Base-by-base conservation (phyloP, 257 asterid genomes). In the Solanum dulcamara region DNA sequence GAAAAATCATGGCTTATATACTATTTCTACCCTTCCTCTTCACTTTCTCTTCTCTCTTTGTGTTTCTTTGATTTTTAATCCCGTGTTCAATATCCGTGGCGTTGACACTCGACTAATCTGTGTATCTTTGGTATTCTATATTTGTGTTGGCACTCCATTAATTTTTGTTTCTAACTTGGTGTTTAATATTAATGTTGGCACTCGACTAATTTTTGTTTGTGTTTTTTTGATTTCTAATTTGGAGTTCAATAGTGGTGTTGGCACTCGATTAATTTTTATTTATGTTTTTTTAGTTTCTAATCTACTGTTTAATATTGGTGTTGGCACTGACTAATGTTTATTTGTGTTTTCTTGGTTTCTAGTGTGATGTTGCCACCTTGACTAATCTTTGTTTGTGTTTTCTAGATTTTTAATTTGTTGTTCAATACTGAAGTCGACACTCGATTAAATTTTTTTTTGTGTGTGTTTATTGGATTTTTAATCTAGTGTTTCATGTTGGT, bases 21-120 rank as follows among this genome's bases (percentile, higher is more conserved):
- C 38, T 82, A 82, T 60, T 81, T 81, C 55, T 26, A 26, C 83
- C 88, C 32, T 86, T 28, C 24, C 87, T 89, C 87, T 55, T 87
- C 30, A 18, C 32, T n/a, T 80, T 85, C 70, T 40, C 2, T 81
- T 30, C 0, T 11, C 0, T 10, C 3, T 10, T 37, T 37, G 4
- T 37, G 2, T 4, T 11, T 22, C 7, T 13, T 37, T 11, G 12
- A 4, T 66, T 6, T 32, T 10, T 64, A 7, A 64, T 64, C 18
- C 6, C 3, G 11, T 28, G 30, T n/a, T n/a, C n/a, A n/a, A n/a
- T n/a, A n/a, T n/a, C n/a, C n/a, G n/a, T n/a, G n/a, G n/a, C n/a
- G n/a, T 9, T 57, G 64, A 2, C 24, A 57, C 28, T 51, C 0
- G 4, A 51, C 10, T 51, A 51, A 51, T 18, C n/a, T n/a, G n/a